Evolutionary conservation across 495 filamentous ascomycete species (phyloP).

Genomic region (Aspergillus sclerotioniger): DNA sequence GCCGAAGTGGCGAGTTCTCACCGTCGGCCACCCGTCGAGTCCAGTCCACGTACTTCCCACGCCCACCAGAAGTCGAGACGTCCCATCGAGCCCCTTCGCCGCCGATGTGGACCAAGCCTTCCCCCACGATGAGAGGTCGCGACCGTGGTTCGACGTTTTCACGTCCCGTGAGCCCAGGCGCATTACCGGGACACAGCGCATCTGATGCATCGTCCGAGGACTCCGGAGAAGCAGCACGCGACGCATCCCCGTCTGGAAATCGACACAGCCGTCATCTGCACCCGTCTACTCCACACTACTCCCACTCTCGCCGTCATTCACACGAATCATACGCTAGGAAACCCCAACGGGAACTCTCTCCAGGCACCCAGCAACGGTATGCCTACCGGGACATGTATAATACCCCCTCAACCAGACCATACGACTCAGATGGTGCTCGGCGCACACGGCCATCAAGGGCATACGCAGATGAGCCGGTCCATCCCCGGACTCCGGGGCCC

Average conservation of each 20-base stretch:
- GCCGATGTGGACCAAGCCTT: slow-evolving; percentile 22
- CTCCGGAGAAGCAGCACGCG: slow-evolving; percentile 18
- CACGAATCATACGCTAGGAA: slow-evolving; percentile 42
- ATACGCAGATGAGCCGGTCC: slow-evolving; percentile 27
- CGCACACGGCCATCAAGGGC: slow-evolving; percentile 12
- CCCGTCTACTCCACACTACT: slow-evolving; percentile 31
- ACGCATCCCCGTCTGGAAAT: slow-evolving; percentile 13
- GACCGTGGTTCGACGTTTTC: slow-evolving; percentile 21
- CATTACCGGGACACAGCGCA: slow-evolving; percentile 19
- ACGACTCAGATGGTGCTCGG: slow-evolving; percentile 23
- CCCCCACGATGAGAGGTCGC: slow-evolving; percentile 23
- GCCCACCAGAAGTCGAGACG: slow-evolving; percentile 16
- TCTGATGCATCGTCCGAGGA: slow-evolving; percentile 32
- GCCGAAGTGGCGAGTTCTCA: slow-evolving; percentile 30
- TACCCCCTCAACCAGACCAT: slow-evolving; percentile 19
- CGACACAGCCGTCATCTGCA: slow-evolving; percentile 24
- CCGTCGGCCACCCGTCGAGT: slow-evolving; percentile 21
- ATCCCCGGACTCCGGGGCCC: slow-evolving; percentile 24
- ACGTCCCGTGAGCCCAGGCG: slow-evolving; percentile 25
- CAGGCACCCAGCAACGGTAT: slow-evolving; percentile 22
- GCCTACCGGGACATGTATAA: slow-evolving; percentile 16
- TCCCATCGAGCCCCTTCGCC: slow-evolving; percentile 37
- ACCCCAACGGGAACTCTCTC: slow-evolving; percentile 34
- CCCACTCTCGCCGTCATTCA: slow-evolving; percentile 40
- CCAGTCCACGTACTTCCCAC: slow-evolving; percentile 21